phyloP scores from a whole-genome alignment of 805 yeast species.

The Jamesozyma gamospora region DNA sequence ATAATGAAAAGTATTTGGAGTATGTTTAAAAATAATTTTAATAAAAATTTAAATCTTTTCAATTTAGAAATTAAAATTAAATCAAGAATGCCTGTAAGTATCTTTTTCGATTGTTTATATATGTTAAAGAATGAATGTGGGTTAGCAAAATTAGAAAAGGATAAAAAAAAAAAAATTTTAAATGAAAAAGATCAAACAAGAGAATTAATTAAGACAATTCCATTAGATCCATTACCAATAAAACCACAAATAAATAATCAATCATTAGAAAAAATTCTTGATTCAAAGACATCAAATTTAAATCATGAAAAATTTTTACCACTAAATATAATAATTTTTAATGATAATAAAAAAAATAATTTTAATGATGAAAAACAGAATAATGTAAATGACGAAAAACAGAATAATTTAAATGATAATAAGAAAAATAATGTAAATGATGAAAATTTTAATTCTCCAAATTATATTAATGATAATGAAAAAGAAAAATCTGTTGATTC shows the following conservation, averaged over 20 bases:
- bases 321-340: too few species aligned
- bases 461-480: not conserved
- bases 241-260: slow-evolving; percentile 5
- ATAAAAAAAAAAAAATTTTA: slow-evolving; percentile 27
- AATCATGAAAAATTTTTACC: not conserved
- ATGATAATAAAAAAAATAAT: too few species aligned
- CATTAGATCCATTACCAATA: slow-evolving; percentile 74
- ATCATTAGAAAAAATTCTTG: slow-evolving; percentile 2
- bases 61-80: slow-evolving; percentile 45
- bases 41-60: slow-evolving; percentile 30
- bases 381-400: too few species aligned
- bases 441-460: too few species aligned
- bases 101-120: slow-evolving; percentile 83
- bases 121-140: slow-evolving; percentile 66
- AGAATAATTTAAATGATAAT: too few species aligned
- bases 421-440: too few species aligned
- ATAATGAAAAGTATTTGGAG: slow-evolving; percentile 93
- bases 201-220: slow-evolving; percentile 62
- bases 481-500: slow-evolving; percentile 5
- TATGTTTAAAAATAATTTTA: slow-evolving; percentile 57
- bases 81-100: slow-evolving; percentile 82
- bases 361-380: too few species aligned
- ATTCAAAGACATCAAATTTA: not conserved
- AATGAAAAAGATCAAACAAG: slow-evolving; percentile 43
- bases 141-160: slow-evolving; percentile 26